These are phyloP conservation scores for Retiboletus flavoniger DNA, from an alignment of 1,284 basidiomycete species.

Conservation along the genomic window DNA sequence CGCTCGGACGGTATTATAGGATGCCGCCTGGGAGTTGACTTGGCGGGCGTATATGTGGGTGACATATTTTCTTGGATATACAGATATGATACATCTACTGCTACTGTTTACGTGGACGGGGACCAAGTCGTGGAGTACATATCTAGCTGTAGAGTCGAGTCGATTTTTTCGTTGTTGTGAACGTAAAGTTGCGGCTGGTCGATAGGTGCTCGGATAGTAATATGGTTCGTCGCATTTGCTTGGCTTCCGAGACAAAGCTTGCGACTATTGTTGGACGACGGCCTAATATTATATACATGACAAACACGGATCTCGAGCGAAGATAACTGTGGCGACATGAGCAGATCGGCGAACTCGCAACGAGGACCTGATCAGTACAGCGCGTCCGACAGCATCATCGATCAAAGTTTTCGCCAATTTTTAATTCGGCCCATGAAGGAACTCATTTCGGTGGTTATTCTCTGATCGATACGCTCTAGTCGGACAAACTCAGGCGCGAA, in stretches of 20 bases:
- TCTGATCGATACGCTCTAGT: no score
- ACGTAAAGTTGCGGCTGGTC: background rate
- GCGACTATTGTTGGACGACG: no score
- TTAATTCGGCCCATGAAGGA: no score
- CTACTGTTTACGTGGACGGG: background rate
- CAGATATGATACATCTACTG: background rate
- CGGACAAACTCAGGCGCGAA: no score
- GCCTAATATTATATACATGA: no score
- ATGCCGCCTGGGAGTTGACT: background rate
- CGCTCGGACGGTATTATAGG: background rate
- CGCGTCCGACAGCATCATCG: no score
- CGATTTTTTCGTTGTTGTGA: background rate
- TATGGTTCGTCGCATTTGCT: background rate
- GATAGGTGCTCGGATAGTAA: background rate
- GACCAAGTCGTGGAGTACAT: background rate
- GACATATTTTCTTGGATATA: conserved; percentile 3
- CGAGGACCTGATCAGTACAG: no score
- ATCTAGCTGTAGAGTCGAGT: background rate
- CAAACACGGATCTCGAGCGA: background rate
- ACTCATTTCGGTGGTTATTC: no score
- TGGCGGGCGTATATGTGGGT: background rate
- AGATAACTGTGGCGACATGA: background rate
- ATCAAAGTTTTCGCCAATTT: no score
- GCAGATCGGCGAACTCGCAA: no score
- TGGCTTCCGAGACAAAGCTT: background rate